Conservation (phyloP, 805 yeast species). For the Helenozyma baotianmanensis region DNA sequence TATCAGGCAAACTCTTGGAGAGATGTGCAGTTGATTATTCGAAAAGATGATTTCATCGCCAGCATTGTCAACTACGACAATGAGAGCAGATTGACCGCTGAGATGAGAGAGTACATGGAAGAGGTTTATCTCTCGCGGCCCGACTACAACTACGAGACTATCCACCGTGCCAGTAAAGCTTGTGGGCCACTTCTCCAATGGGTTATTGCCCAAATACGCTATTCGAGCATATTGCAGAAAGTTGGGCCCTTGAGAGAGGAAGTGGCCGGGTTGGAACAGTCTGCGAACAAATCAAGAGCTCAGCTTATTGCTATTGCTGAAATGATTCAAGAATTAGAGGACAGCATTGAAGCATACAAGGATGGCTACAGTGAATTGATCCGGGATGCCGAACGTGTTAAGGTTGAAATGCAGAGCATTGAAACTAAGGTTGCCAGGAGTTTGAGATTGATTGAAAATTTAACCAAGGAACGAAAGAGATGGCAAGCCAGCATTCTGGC, state of each 20-base stretch:
- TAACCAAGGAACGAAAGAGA: constrained; percentile 63
- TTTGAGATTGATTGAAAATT: constrained; percentile 52
- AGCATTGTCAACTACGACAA: constrained; percentile 73
- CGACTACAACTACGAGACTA: constrained; percentile 66
- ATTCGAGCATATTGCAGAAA: constrained; percentile 61
- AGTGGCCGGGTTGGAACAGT: constrained; percentile 53
- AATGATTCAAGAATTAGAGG: constrained; percentile 73
- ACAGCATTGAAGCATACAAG: constrained; percentile 64
- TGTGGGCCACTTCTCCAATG: constrained; percentile 89
- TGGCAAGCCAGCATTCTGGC: constrained; percentile 62
- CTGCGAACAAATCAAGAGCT: constrained; percentile 58
- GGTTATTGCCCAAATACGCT: constrained; percentile 87
- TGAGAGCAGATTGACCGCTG: constrained; percentile 50
- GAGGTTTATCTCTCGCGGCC: constrained; percentile 54
- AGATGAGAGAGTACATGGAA: constrained; percentile 55
- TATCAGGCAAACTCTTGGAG: constrained; percentile 67
- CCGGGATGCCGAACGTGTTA: constrained; percentile 72
- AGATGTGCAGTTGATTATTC: constrained; percentile 73
- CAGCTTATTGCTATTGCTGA: constrained; percentile 72
- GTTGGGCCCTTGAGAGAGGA: constrained; percentile 73
- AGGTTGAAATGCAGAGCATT: constrained; percentile 62
- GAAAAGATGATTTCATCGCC: constrained; percentile 83
- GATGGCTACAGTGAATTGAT: constrained; percentile 67
- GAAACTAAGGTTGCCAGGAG: constrained; percentile 61
- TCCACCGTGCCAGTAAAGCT: constrained; percentile 87